Evolutionary conservation across 83 land plant species (phyloP).

Genomic region (Picea abies): DNA sequence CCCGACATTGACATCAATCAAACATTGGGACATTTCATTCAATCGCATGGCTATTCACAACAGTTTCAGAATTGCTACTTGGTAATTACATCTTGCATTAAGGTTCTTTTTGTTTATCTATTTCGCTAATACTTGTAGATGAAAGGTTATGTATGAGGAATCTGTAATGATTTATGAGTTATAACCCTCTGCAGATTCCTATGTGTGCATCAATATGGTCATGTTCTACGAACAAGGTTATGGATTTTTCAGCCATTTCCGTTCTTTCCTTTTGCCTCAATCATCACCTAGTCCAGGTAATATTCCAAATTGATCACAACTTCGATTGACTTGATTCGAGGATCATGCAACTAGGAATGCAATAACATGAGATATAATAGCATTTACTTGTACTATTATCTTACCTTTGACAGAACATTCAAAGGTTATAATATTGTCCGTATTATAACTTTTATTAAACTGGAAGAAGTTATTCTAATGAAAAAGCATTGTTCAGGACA

Average conservation of each 20-base stretch:
- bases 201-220: slow-evolving; percentile 99
- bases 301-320: neutral
- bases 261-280: slow-evolving; percentile 90
- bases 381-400: neutral
- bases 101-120: neutral
- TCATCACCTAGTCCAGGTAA: slow-evolving; percentile 93
- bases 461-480: neutral
- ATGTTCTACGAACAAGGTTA: slow-evolving; percentile 74
- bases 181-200: slow-evolving; percentile 57
- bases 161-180: neutral
- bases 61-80: slow-evolving; percentile 82
- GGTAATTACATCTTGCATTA: slow-evolving; percentile 40
- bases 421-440: neutral
- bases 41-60: slow-evolving; percentile 76
- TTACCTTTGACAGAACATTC: neutral
- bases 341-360: neutral
- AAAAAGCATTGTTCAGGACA: neutral
- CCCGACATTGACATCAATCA: slow-evolving; percentile 55
- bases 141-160: neutral
- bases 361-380: neutral
- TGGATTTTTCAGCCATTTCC: slow-evolving; percentile 79
- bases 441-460: neutral
- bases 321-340: too few species aligned
- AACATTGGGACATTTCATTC: slow-evolving; percentile 72
- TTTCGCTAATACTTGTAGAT: neutral